Conservation (phyloP, 2,329 filamentous ascomycete genomes). For the Aspergillus hortae region DNA sequence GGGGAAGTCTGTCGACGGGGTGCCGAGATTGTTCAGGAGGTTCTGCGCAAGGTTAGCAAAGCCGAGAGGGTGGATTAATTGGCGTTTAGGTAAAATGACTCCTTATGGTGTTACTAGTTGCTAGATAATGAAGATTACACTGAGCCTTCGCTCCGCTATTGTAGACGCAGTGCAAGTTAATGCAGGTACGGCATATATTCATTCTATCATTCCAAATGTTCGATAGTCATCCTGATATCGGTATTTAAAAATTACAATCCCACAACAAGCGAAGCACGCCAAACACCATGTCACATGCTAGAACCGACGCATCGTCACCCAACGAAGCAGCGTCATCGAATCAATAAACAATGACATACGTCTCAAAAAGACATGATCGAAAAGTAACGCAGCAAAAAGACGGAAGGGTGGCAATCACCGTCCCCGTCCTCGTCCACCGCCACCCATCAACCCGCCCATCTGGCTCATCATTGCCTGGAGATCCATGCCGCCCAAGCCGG, state of each 20-base stretch:
- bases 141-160: neutral
- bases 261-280: conserved; percentile 10
- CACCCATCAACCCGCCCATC: conserved; percentile 62
- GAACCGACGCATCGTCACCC: conserved; percentile 3
- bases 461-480: conserved; percentile 73
- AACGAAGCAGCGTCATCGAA: neutral
- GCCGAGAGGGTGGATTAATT: conserved; percentile 17
- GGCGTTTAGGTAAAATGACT: neutral
- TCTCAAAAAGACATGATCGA: conserved; percentile 12
- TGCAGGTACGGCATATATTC: too few relatives aligned
- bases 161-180: too few relatives aligned
- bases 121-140: neutral
- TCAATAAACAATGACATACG: conserved; percentile 13
- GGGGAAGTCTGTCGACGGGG: conserved; percentile 5
- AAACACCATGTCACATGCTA: conserved; percentile 17
- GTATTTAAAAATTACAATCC: neutral
- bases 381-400: conserved; percentile 1
- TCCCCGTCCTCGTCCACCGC: conserved; percentile 33
- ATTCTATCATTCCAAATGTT: too few relatives aligned
- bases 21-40: conserved; percentile 10
- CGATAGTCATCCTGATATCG: too few relatives aligned
- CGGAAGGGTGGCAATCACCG: conserved; percentile 15
- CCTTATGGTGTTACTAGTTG: neutral
- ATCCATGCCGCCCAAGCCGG: conserved; percentile 53
- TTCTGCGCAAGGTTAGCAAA: conserved; percentile 15